Evolutionary conservation across 192 early-diverging fungal species (phyloP).

Genomic region (Globomyces pollinis-pini): DNA sequence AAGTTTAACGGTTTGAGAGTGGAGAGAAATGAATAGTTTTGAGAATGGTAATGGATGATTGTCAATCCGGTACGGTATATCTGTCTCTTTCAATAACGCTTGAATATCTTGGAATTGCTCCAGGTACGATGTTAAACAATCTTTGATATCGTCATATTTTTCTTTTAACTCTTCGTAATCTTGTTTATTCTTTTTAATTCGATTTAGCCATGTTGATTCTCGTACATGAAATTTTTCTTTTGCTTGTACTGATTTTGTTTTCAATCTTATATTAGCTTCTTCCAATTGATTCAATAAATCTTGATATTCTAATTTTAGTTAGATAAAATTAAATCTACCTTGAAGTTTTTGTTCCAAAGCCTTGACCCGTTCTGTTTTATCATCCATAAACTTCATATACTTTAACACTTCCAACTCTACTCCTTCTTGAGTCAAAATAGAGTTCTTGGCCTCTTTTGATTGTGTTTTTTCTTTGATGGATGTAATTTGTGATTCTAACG

Average conservation of each 20-base stretch:
- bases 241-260: background rate
- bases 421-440: background rate
- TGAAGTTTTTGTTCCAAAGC: background rate
- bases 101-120: background rate
- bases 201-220: slow-evolving; percentile 4
- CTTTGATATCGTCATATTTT: background rate
- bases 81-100: background rate
- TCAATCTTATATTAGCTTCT: background rate
- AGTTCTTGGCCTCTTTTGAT: background rate
- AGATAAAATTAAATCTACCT: background rate
- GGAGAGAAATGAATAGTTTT: background rate
- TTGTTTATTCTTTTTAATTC: background rate
- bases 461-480: background rate
- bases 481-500: background rate
- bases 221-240: slow-evolving; percentile 3
- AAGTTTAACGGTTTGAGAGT: background rate
- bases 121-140: background rate
- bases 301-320: background rate
- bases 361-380: background rate
- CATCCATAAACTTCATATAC: background rate
- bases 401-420: background rate
- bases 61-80: background rate
- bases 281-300: background rate
- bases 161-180: background rate
- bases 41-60: background rate